Conservation (phyloP, 805 yeast genomes). For the Candida chilensis region DNA sequence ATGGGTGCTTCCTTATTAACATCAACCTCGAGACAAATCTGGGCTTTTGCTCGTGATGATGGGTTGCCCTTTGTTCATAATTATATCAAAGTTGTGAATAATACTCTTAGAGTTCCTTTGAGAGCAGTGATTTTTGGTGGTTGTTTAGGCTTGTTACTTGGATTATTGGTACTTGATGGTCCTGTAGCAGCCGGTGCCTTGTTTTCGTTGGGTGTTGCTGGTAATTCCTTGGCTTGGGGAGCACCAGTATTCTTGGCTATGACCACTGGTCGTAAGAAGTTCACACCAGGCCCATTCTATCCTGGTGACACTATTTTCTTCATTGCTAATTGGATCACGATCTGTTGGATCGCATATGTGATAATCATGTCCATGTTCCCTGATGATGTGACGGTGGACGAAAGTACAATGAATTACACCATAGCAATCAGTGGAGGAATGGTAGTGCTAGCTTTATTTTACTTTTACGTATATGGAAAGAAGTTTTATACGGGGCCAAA, state of each 20-base stretch:
- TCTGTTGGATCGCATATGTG: slow-evolving; percentile 15
- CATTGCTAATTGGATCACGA: slow-evolving; percentile 21
- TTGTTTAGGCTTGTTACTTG: slow-evolving; percentile 36
- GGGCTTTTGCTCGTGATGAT: slow-evolving; percentile 73
- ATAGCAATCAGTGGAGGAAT: slow-evolving; percentile 38
- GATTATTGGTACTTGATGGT: slow-evolving; percentile 50
- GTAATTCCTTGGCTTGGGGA: slow-evolving; percentile 57
- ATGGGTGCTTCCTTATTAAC: slow-evolving; percentile 58
- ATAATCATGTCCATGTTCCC: slow-evolving; percentile 29
- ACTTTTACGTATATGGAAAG: slow-evolving; percentile 43
- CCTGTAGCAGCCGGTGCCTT: slow-evolving; percentile 58
- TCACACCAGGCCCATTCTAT: slow-evolving; percentile 32
- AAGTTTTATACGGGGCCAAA: slow-evolving; percentile 54
- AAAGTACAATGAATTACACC: slow-evolving; percentile 22
- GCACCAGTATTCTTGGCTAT: slow-evolving; percentile 47
- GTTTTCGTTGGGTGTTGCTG: slow-evolving; percentile 54
- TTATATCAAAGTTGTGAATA: slow-evolving; percentile 47
- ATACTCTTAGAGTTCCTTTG: slow-evolving; percentile 50
- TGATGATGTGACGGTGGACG: slow-evolving; percentile 13
- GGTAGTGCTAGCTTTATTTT: slow-evolving; percentile 43
- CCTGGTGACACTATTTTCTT: slow-evolving; percentile 22
- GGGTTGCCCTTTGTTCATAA: slow-evolving; percentile 53
- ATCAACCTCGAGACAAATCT: slow-evolving; percentile 62
- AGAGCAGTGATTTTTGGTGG: slow-evolving; percentile 54
- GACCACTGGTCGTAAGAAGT: slow-evolving; percentile 35